Percentiles rank a stretch among this genome's conserved stretches.
These are phyloP conservation scores for Tolypocladium album DNA, from an alignment of 2,329 filamentous ascomycete genomes.

Conservation along the genomic window DNA sequence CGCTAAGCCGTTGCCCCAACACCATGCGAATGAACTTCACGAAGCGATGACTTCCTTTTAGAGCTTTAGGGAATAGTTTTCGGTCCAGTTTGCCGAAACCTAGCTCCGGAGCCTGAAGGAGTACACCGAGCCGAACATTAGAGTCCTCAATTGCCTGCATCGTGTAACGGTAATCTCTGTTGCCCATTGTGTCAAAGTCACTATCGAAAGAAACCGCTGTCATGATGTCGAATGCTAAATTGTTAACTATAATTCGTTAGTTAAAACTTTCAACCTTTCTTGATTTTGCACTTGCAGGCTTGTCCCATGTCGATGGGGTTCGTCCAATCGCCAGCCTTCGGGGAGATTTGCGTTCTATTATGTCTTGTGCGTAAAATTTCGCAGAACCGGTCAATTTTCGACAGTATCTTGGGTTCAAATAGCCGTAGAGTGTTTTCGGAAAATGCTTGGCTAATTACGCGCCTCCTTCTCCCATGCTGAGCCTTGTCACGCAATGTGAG, in stretches of 20 bases:
- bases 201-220: conserved; percentile 9
- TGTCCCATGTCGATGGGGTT: conserved; percentile 2
- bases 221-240: conserved; percentile 13
- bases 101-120: conserved; percentile 5
- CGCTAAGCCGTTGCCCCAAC: neutral
- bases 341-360: neutral
- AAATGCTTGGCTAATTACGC: conserved; percentile 11
- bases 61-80: conserved; percentile 6
- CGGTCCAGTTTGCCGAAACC: conserved; percentile 2
- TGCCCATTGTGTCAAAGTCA: conserved; percentile 7
- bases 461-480: conserved; percentile 5
- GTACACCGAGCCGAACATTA: conserved; percentile 9
- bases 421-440: conserved; percentile 11
- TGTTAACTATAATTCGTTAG: conserved; percentile 4
- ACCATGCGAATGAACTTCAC: conserved; percentile 6
- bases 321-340: conserved; percentile 1
- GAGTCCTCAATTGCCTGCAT: conserved; percentile 8
- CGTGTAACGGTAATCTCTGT: conserved; percentile 7
- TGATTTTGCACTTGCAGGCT: conserved; percentile 1
- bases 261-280: neutral
- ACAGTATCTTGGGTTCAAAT: conserved; percentile 7
- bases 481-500: conserved; percentile 5
- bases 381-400: conserved; percentile 1
- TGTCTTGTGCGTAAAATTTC: neutral
- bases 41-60: conserved; percentile 2